Conservation (phyloP, 768 basidiomycete genomes). For the Boletus rubroflammeus region DNA sequence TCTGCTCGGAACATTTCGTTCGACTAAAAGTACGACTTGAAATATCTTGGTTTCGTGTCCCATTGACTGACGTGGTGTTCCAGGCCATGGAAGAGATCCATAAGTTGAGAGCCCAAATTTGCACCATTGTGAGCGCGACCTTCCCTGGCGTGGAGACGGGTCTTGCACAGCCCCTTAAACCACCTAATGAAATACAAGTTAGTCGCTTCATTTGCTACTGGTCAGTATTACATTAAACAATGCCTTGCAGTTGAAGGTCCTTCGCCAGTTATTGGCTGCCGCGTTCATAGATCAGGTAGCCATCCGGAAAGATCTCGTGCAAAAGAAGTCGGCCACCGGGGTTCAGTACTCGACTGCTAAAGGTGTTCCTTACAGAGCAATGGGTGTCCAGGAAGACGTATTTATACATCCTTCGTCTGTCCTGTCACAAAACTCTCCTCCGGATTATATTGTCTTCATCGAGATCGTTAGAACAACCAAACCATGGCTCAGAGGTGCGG, state of each 20-base stretch:
- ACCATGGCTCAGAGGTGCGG: constrained; percentile 76
- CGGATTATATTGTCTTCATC: constrained; percentile 82
- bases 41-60: background rate
- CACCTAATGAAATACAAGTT: constrained; percentile 79
- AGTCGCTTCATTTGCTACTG: constrained; percentile 4
- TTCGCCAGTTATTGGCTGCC: constrained; percentile 83
- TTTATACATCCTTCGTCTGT: constrained; percentile 92
- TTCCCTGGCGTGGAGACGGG: constrained; percentile 62
- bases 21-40: constrained; percentile 65
- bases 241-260: constrained; percentile 73
- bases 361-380: constrained; percentile 78
- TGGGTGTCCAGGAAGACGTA: constrained; percentile 81
- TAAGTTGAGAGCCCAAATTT: constrained; percentile 88
- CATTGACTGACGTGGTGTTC: background rate
- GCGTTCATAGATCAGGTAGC: constrained; percentile 96
- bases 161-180: constrained; percentile 62
- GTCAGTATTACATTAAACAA: background rate
- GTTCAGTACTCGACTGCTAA: constrained; percentile 70
- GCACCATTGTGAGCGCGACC: constrained; percentile 75
- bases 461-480: constrained; percentile 76
- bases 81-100: constrained; percentile 99
- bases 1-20: constrained; percentile 89
- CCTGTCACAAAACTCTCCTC: constrained; percentile 62
- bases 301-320: constrained; percentile 78
- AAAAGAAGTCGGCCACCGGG: constrained; percentile 54